Base-by-base conservation (phyloP, 2,329 filamentous ascomycete species). In the Pseudogymnoascus sp. region DNA sequence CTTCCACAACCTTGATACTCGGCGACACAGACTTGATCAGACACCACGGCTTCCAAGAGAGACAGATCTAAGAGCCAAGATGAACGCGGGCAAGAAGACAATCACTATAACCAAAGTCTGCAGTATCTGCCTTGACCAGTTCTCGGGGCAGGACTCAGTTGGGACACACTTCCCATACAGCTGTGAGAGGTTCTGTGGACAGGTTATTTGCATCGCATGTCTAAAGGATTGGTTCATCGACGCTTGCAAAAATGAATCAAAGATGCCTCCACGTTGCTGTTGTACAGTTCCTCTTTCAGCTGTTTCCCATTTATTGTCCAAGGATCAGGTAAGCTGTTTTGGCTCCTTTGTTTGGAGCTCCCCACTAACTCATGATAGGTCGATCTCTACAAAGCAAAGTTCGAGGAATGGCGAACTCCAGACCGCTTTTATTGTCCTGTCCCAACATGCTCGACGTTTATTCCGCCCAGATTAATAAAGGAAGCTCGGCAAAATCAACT, bases 391-490 rank as follows among this genome's bases (percentile, higher is more conserved):
- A 74, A 76, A 57, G 66, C 68, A 8, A 80, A 77, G 64, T 77
- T 78, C 62, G 79, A 82, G 54, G 79, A 82, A 68, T 79, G 77
- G 74, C 71, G 71, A 37, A 79, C 79, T 2, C 66, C 71, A 3
- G 72, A 78, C 26, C 78, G 78, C 6, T 68, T 78, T 5, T 83
- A 82, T 67, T 83, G 81, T 64, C 80, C 81, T 3, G 67, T 77
- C 7, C 74, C 75, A 8, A 75, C 70, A 7, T 83, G 81, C 68
- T 82, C 80, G 0, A 70, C 75, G 1, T 83, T 82, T 67, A 78
- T 83, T 26, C 69, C 76, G 23, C 69, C 71, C 34, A 72, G 75
- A 31, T 65, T 73, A 1, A 57, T 57, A 34, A 57, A 21, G 51
- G 51, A 36, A 57, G 51, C 10, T 57, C 51, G 29, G 8, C 51